A percentile compares a stretch with the other conserved stretches of the same genome.
Conservation (phyloP, 768 basidiomycete genomes). For the Naganishia antarctica region DNA sequence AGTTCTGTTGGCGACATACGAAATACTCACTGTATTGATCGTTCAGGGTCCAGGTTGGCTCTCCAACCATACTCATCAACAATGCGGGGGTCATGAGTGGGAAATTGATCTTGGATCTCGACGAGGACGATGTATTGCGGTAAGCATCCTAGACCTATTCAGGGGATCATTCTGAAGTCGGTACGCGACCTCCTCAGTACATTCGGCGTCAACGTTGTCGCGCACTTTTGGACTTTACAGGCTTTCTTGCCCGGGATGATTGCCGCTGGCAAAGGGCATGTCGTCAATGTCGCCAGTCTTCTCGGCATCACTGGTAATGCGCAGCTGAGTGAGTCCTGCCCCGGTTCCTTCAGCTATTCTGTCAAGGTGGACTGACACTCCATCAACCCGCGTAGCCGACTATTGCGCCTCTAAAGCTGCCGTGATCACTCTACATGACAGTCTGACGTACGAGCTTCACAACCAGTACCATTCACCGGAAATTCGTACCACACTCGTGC, state of each 20-base stretch:
- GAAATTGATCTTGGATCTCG: constrained; percentile 74
- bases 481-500: constrained; percentile 82
- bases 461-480: constrained; percentile 67
- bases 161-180: background rate
- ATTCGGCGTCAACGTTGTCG: constrained; percentile 77
- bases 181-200: constrained; percentile 58
- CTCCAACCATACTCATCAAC: constrained; percentile 85
- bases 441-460: constrained; percentile 81
- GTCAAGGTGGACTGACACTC: background rate
- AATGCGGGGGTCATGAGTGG: constrained; percentile 91
- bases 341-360: no score
- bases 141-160: constrained; percentile 45
- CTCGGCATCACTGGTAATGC: constrained; percentile 67
- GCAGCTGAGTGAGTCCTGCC: constrained; percentile 64
- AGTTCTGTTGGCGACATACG: constrained; percentile 28
- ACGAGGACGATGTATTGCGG: constrained; percentile 73
- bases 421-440: constrained; percentile 71
- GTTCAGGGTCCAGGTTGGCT: constrained; percentile 61
- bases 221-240: constrained; percentile 88
- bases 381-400: constrained; percentile 59
- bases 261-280: constrained; percentile 70
- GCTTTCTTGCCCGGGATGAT: constrained; percentile 89
- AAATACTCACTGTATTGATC: no score
- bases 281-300: constrained; percentile 77
- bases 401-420: constrained; percentile 92